Base-by-base conservation (phyloP, 1,284 basidiomycete genomes). In the Veloporphyrellus conicus region DNA sequence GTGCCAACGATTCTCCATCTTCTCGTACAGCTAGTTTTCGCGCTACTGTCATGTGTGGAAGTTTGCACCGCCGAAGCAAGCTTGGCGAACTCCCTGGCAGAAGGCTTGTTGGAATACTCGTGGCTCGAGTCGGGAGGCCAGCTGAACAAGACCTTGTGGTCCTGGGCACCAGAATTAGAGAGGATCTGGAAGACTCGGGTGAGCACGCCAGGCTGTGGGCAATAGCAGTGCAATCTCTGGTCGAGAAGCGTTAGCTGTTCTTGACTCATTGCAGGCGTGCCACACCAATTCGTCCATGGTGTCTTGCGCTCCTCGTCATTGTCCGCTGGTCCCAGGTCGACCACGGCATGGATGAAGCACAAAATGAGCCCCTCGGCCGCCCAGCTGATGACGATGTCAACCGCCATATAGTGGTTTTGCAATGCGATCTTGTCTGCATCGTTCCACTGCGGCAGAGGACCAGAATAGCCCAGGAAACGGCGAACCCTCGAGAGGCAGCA, bases 341-440 rank as follows among this genome's bases (percentile, higher is more conserved):
- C 79, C 48, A 87, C 84, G 25, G 93, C 90, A 62, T 99, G 94
- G 55, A 97, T 88, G 75, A 99, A 99, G 62, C 92, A 94, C 14
- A 99, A 76, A 34, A 95, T 85, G 59, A 98, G 77, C 32, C 87
- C 89, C 47, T 94, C 86, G 20, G 90, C 91, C 43, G 91, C 91
- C 85, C 90, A 93, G 69, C 94, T 97, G 62, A 96, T 86, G 57
- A 95, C 91, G 57, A 99, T 79, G 68, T 97, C 92, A 54, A 93
- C 81, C 4, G 87, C 83, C 73, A 94, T 82, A 66, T 92, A 97
- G 62, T 92, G 75, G 36, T 75, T 73, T 71, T 95, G 88, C 36
- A 87, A 68, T 10, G 81, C 75, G 53, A 88, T 78, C 62, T 82
- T 82, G 50, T 84, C 78, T 2, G 79, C 82, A 49, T 87, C 84